Evolutionary conservation across 2,329 filamentous ascomycete species (phyloP).

Genomic region (Zymoseptoria brevis): DNA sequence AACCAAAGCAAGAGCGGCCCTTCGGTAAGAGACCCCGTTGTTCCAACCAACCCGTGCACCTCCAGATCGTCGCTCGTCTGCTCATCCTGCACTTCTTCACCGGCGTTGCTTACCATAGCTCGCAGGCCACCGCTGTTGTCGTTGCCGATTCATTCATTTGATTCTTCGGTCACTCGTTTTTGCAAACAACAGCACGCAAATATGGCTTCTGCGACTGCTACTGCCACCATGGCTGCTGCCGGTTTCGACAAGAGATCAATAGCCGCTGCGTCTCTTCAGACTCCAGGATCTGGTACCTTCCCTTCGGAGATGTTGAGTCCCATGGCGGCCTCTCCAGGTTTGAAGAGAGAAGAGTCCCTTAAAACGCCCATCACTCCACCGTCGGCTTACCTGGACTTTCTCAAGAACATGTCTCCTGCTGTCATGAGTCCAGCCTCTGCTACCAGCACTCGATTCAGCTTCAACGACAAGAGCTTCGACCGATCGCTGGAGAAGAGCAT

Average conservation of each 20-base stretch:
- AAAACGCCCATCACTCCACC: slow-evolving; percentile 89
- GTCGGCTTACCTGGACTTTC: slow-evolving; percentile 82
- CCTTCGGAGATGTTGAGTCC: slow-evolving; percentile 54
- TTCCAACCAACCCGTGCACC: slow-evolving; percentile 9
- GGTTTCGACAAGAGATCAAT: slow-evolving; percentile 34
- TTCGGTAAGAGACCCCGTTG: slow-evolving; percentile 19
- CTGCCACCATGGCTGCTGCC: slow-evolving; percentile 29
- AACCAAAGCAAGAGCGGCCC: slow-evolving; percentile 14
- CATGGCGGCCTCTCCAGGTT: slow-evolving; percentile 52
- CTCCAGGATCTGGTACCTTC: slow-evolving; percentile 54
- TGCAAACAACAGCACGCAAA: slow-evolving; percentile 20
- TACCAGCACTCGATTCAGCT: slow-evolving; percentile 45
- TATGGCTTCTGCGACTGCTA: slow-evolving; percentile 25
- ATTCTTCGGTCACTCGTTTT: slow-evolving; percentile 22
- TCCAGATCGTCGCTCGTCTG: slow-evolving; percentile 5
- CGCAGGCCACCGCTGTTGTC: slow-evolving; percentile 20
- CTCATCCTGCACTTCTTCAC: slow-evolving; percentile 12
- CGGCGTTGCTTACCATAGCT: slow-evolving; percentile 18
- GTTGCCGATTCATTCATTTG: slow-evolving; percentile 26
- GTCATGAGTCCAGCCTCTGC: slow-evolving; percentile 62
- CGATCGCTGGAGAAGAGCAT: slow-evolving; percentile 19
- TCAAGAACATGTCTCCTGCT: slow-evolving; percentile 67
- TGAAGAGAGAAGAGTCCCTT: slow-evolving; percentile 60
- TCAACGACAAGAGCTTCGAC: slow-evolving; percentile 34
- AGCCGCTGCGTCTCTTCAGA: slow-evolving; percentile 34